Percentiles rank a stretch among this genome's conserved stretches.
Conservation (phyloP, 129 eudicot genomes). For the Lactuca saligna region DNA sequence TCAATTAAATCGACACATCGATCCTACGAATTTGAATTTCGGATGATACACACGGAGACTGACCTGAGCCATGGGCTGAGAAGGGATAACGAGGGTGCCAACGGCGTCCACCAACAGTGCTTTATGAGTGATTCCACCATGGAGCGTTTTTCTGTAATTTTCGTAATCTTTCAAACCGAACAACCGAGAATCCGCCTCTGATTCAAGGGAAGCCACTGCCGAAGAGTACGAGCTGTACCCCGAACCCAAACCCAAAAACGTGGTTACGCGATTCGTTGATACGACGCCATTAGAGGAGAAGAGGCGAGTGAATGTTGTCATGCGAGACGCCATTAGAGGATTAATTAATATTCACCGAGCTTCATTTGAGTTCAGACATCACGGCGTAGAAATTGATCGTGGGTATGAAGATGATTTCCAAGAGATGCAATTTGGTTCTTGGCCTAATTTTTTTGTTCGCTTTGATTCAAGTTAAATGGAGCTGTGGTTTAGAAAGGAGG, state of each 20-base stretch:
- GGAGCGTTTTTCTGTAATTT: conserved; percentile 70
- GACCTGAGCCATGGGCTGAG: conserved; percentile 99
- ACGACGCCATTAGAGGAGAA: conserved; percentile 6
- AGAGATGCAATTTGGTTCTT: conserved; percentile 7
- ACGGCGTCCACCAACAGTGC: conserved; percentile 97
- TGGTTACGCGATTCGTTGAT: conserved; percentile 17
- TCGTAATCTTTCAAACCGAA: conserved; percentile 65
- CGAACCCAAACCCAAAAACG: conserved; percentile 22
- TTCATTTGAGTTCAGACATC: conserved; percentile 16
- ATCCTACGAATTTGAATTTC: background rate
- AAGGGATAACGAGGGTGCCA: conserved; percentile 92
- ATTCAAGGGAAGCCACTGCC: conserved; percentile 34
- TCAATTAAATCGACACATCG: background rate
- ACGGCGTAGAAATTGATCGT: background rate
- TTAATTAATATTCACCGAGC: conserved; percentile 1
- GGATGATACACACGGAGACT: background rate
- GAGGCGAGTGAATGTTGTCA: conserved; percentile 25
- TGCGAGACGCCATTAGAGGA: conserved; percentile 22
- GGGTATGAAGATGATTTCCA: conserved; percentile 10
- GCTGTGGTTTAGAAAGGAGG: background rate
- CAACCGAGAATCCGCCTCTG: conserved; percentile 39
- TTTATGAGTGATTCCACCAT: conserved; percentile 90
- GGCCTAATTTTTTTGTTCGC: conserved; percentile 12
- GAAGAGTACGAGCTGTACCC: conserved; percentile 31
- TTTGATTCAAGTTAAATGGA: conserved; percentile 7